A percentile compares a stretch with the other conserved stretches of the same genome.
These are phyloP conservation scores for Mycena rebaudengoi DNA, from an alignment of 768 basidiomycete genomes.

Conservation along the genomic window DNA sequence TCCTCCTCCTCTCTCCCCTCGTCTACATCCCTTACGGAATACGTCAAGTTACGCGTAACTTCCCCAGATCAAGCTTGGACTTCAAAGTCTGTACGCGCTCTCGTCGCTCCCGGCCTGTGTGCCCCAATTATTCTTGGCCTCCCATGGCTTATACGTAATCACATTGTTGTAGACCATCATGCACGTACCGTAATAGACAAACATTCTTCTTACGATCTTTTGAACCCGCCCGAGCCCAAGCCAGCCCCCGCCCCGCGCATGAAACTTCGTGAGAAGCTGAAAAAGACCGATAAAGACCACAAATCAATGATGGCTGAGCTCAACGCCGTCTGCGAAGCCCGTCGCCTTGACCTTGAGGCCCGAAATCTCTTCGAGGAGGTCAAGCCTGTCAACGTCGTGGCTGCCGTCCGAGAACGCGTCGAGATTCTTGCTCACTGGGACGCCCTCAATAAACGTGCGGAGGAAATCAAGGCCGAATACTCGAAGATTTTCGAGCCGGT, in stretches of 20 bases:
- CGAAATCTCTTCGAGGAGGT: conserved; percentile 12
- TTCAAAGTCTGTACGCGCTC: conserved; percentile 23
- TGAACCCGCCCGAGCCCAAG: conserved; percentile 5
- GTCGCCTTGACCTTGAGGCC: not conserved
- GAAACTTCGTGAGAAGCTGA: no score
- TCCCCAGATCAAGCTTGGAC: conserved; percentile 28
- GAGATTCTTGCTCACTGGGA: conserved; percentile 1
- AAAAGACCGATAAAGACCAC: no score
- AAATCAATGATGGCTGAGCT: not conserved
- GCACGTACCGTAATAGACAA: conserved; percentile 27
- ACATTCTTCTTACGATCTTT: conserved; percentile 13
- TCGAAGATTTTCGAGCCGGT: conserved; percentile 4
- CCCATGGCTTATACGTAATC: conserved; percentile 27
- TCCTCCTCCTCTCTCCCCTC: conserved; percentile 20
- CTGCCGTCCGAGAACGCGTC: conserved; percentile 23
- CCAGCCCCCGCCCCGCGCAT: not conserved
- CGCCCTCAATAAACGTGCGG: not conserved
- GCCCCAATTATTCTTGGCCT: conserved; percentile 36
- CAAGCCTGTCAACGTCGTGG: conserved; percentile 11
- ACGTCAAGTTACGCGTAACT: conserved; percentile 25
- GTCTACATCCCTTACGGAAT: conserved; percentile 22
- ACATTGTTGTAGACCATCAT: conserved; percentile 28
- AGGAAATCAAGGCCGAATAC: not conserved
- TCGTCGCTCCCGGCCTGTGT: conserved; percentile 27
- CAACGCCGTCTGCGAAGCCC: not conserved